These are phyloP conservation scores for Anisodus acutangulus DNA, from an alignment of 257 asterid genomes.

Conservation along the genomic window DNA sequence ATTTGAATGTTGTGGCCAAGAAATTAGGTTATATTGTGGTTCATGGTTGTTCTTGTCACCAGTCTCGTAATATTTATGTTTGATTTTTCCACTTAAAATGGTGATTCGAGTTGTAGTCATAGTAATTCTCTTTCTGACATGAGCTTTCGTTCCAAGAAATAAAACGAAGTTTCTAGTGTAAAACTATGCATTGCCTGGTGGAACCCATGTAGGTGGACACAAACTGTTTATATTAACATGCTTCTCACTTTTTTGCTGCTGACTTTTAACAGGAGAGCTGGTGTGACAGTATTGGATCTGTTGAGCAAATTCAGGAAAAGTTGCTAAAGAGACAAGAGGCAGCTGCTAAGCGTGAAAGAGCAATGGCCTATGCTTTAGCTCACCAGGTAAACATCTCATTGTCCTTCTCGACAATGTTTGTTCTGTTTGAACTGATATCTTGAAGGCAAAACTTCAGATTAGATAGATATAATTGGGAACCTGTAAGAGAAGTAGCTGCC, in stretches of 20 bases:
- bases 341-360: conserved; percentile 99
- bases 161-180: background rate
- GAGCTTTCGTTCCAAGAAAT: background rate
- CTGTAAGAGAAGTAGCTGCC: background rate
- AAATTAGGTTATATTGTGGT: conserved; percentile 11
- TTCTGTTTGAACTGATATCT: background rate
- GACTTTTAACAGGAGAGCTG: conserved; percentile 74
- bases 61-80: no score
- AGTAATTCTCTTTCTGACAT: background rate
- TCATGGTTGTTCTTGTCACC: background rate
- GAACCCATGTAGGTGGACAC: background rate
- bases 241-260: conserved; percentile 4
- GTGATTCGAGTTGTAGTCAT: conserved; percentile 1
- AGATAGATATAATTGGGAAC: background rate
- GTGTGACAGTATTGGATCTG: conserved; percentile 95
- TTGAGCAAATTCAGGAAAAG: conserved; percentile 92
- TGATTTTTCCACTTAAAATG: background rate
- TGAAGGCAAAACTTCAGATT: background rate
- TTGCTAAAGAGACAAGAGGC: conserved; percentile 94
- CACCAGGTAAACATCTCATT: conserved; percentile 66
- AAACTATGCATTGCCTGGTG: background rate
- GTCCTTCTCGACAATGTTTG: conserved; percentile 30
- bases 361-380: conserved; percentile 99
- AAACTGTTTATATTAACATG: background rate
- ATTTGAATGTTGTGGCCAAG: conserved; percentile 13